These are phyloP conservation scores for Coniella lustricola DNA, from an alignment of 2,329 filamentous ascomycete species.

Conservation along the genomic window DNA sequence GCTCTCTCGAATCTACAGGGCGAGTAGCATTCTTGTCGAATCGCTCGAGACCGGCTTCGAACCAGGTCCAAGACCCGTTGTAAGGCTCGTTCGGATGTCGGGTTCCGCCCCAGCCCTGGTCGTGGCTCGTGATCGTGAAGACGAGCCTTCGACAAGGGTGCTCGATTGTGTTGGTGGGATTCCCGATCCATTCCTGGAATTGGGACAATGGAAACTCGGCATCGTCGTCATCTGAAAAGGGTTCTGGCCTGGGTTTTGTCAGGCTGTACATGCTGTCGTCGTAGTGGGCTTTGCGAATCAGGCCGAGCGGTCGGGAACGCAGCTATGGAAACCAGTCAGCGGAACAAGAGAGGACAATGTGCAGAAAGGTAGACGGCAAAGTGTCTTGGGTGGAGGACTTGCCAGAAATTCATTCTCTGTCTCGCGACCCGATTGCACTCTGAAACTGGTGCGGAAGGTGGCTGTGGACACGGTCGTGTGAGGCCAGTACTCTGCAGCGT, in stretches of 20 bases:
- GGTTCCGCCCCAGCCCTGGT: conserved; percentile 46
- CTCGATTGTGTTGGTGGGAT: conserved; percentile 33
- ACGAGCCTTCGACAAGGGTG: conserved; percentile 54
- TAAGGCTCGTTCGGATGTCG: conserved; percentile 31
- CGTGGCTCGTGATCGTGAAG: conserved; percentile 49
- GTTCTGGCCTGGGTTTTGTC: conserved; percentile 9
- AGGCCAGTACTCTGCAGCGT: conserved; percentile 58
- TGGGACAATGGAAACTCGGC: conserved; percentile 22
- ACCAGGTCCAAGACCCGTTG: conserved; percentile 51
- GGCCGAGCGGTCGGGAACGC: conserved; percentile 34
- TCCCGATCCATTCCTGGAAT: conserved; percentile 31
- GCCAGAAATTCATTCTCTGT: conserved; percentile 36
- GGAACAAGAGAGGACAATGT: background rate
- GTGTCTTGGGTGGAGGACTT: conserved; percentile 17
- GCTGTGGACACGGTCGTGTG: conserved; percentile 30
- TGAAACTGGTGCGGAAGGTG: conserved; percentile 19
- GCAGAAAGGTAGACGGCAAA: background rate
- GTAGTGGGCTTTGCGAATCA: conserved; percentile 25
- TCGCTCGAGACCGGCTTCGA: conserved; percentile 54
- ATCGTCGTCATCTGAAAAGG: conserved; percentile 20
- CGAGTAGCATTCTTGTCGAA: conserved; percentile 31
- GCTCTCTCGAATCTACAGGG: background rate
- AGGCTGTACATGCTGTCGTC: conserved; percentile 18
- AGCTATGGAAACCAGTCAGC: conserved; percentile 24
- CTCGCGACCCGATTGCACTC: background rate